Conservation (phyloP, 73 alveolate species). For the Tetrahymena malaccensis region DNA sequence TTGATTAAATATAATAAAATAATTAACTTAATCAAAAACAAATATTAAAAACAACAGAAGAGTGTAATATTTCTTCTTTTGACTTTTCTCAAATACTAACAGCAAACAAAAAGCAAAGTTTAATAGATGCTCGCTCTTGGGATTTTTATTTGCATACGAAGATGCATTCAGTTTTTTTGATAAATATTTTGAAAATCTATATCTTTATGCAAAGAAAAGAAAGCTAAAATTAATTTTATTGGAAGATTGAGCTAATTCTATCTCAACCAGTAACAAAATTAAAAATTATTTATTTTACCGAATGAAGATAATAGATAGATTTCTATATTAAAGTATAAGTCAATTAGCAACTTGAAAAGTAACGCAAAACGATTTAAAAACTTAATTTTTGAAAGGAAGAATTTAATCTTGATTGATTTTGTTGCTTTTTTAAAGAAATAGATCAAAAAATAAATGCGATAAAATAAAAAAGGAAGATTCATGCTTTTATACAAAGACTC, state of each 20-base stretch:
- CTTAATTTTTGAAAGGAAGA: not conserved
- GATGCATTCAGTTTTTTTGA: too few species aligned
- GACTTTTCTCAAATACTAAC: not conserved
- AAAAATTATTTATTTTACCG: too few species aligned
- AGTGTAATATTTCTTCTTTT: not conserved
- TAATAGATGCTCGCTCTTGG: too few species aligned
- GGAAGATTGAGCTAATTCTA: not conserved
- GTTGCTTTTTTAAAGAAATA: not conserved
- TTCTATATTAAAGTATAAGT: too few species aligned
- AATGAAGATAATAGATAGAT: too few species aligned
- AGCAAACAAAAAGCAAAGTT: too few species aligned
- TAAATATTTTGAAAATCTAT: too few species aligned
- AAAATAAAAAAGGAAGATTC: not conserved
- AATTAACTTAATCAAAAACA: not conserved
- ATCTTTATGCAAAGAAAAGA: too few species aligned
- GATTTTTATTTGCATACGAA: too few species aligned
- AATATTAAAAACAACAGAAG: too few species aligned
- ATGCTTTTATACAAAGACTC: not conserved
- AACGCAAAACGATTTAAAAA: not conserved
- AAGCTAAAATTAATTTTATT: not conserved
- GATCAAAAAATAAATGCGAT: not conserved
- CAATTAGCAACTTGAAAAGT: not conserved
- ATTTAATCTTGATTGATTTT: not conserved
- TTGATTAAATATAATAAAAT: too few species aligned
- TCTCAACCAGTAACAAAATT: not conserved